Evolutionary conservation across 2,329 filamentous ascomycete genomes (phyloP).

Genomic region (Sclerotinia nivalis): DNA sequence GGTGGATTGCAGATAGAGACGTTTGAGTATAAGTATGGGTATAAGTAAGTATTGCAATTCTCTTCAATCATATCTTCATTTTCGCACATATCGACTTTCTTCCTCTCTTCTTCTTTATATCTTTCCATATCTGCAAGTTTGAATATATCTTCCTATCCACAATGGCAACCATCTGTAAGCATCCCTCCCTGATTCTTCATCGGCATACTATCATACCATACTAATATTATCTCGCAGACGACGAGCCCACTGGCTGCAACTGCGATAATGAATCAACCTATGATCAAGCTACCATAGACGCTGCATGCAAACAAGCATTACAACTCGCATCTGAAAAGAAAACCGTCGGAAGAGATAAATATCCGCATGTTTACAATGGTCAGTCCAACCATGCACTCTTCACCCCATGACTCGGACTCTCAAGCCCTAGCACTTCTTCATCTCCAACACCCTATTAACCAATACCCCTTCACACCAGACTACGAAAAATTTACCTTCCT

Average conservation of each 20-base stretch:
- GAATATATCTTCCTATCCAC: not conserved
- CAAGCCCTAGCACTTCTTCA: too few species aligned
- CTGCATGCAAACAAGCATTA: slow-evolving; percentile 35
- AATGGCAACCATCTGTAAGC: slow-evolving; percentile 22
- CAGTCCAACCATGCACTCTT: too few species aligned
- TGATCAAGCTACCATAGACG: slow-evolving; percentile 34
- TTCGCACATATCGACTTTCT: not conserved
- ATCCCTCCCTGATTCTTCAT: not conserved
- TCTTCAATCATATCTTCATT: not conserved
- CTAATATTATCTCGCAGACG: slow-evolving; percentile 24
- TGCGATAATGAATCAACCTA: slow-evolving; percentile 36
- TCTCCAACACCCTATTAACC: not conserved
- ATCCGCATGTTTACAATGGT: slow-evolving; percentile 42
- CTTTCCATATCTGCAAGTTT: not conserved
- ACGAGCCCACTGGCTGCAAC: slow-evolving; percentile 33
- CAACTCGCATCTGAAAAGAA: slow-evolving; percentile 34
- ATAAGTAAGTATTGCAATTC: not conserved
- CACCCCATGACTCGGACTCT: not conserved
- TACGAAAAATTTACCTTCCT: slow-evolving; percentile 41
- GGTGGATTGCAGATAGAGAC: not conserved
- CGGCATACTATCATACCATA: too few species aligned
- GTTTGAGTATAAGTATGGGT: not conserved
- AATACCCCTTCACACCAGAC: slow-evolving; percentile 24
- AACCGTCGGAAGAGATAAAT: slow-evolving; percentile 37
- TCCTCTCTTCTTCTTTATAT: not conserved